Percentiles rank a stretch among this genome's conserved stretches.
These are phyloP conservation scores for Saccharomyces hybrid DNA, from an alignment of 1,139 yeast genomes.

Conservation along the genomic window DNA sequence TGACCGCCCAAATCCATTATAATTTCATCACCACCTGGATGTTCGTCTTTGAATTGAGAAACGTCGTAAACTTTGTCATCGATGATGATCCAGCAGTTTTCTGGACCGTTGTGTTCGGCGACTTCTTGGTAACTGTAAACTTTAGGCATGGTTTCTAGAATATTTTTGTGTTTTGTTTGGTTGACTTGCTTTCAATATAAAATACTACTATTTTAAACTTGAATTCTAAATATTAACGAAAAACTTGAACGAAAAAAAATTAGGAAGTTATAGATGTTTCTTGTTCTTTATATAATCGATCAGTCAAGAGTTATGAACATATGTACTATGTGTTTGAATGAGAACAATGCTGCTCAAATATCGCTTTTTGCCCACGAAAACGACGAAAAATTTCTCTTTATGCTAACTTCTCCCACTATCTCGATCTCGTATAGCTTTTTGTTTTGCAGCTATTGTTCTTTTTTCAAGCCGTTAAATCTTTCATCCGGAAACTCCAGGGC, in stretches of 20 bases:
- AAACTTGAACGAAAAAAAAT: not conserved
- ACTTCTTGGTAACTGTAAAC: conserved; percentile 61
- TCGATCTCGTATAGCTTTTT: not conserved
- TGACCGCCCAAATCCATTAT: conserved; percentile 82
- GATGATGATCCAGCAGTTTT: conserved; percentile 85
- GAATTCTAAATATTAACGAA: not conserved
- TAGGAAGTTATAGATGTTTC: not conserved
- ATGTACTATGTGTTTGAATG: not conserved
- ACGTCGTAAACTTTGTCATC: conserved; percentile 88
- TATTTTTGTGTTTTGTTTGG: conserved; percentile 12
- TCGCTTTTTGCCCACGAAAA: not conserved
- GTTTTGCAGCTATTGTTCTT: not conserved
- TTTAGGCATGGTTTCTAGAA: conserved; percentile 29
- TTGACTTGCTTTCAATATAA: conserved; percentile 2
- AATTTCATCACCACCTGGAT: conserved; percentile 98
- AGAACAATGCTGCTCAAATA: not conserved
- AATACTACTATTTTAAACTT: not conserved
- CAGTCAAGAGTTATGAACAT: not conserved
- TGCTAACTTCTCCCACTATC: not conserved
- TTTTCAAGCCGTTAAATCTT: not conserved
- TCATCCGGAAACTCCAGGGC: not conserved
- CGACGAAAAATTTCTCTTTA: not conserved
- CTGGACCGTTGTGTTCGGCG: conserved; percentile 64
- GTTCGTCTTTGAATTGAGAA: conserved; percentile 81
- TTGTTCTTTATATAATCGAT: not conserved